Conservation (phyloP, 352 stramenopile species). For the Phytophthora colocasiae region DNA sequence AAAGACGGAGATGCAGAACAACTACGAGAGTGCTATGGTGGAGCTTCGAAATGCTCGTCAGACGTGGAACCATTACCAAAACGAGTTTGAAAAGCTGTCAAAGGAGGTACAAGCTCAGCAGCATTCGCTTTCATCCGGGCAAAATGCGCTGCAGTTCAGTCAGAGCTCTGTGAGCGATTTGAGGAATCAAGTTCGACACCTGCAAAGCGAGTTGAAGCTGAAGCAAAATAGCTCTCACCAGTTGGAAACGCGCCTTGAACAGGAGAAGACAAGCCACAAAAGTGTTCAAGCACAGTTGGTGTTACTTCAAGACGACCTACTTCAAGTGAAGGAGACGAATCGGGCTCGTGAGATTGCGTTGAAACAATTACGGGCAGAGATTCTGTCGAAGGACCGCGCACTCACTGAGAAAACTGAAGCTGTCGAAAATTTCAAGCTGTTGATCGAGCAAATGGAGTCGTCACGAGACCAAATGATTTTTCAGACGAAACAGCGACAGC, state of each 20-base stretch:
- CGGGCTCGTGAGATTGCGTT: conserved; percentile 61
- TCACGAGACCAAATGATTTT: conserved; percentile 83
- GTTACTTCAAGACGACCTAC: conserved; percentile 65
- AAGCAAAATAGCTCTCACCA: conserved; percentile 61
- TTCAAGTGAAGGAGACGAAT: conserved; percentile 62
- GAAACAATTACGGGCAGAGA: conserved; percentile 65
- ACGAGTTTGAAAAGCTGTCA: conserved; percentile 76
- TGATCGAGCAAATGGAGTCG: conserved; percentile 86
- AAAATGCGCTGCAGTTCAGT: conserved; percentile 63
- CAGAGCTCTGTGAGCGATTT: conserved; percentile 65
- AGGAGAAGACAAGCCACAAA: conserved; percentile 67
- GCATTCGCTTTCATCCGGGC: conserved; percentile 61
- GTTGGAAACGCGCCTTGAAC: conserved; percentile 68
- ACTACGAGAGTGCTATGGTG: conserved; percentile 57
- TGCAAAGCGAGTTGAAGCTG: conserved; percentile 70
- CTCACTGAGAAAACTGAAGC: conserved; percentile 74
- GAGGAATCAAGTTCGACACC: conserved; percentile 62
- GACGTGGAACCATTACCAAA: conserved; percentile 72
- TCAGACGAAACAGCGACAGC: conserved; percentile 78
- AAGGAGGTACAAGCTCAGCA: conserved; percentile 69
- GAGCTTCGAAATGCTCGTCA: conserved; percentile 72
- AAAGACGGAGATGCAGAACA: conserved; percentile 54
- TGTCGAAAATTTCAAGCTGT: conserved; percentile 71
- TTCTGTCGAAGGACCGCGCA: conserved; percentile 58
- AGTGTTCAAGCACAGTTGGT: conserved; percentile 62